Evolutionary conservation across 768 basidiomycete species (phyloP).

Genomic region (Leccinum ochraceum): DNA sequence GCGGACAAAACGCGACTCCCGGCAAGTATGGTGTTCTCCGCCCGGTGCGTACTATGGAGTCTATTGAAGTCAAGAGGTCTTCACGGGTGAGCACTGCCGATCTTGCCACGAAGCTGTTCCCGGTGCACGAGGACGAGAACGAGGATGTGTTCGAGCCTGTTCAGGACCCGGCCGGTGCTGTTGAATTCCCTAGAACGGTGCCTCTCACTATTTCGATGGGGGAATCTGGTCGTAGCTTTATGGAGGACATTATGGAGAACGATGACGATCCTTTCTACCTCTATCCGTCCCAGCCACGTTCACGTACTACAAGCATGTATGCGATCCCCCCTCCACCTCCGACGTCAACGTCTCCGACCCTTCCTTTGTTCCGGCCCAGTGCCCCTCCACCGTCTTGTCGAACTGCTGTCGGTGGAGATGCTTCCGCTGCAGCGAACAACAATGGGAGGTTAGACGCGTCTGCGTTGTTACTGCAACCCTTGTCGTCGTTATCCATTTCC

Average conservation of each 20-base stretch:
- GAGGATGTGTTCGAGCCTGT: conserved; percentile 36
- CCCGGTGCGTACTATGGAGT: conserved; percentile 14
- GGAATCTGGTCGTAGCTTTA: not conserved
- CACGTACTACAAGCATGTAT: conserved; percentile 34
- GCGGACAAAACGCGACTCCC: conserved; percentile 28
- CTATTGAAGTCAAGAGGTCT: conserved; percentile 15
- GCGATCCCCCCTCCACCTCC: conserved; percentile 8
- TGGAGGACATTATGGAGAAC: conserved; percentile 9
- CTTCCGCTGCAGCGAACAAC: not conserved
- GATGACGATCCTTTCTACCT: conserved; percentile 29
- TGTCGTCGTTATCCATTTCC: conserved; percentile 19
- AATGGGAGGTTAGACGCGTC: conserved; percentile 22
- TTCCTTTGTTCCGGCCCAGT: conserved; percentile 26
- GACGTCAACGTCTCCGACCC: conserved; percentile 8
- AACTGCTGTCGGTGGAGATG: conserved; percentile 7
- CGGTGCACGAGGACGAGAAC: conserved; percentile 32
- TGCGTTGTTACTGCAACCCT: conserved; percentile 31
- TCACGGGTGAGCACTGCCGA: conserved; percentile 22
- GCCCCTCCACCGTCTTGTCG: conserved; percentile 31
- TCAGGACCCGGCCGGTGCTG: conserved; percentile 3
- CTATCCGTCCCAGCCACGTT: conserved; percentile 23
- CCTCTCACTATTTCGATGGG: conserved; percentile 2
- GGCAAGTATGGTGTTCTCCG: conserved; percentile 23
- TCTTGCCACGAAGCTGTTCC: conserved; percentile 27
- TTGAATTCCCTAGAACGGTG: conserved; percentile 26